phyloP scores from a whole-genome alignment of 2,329 filamentous ascomycete genomes.

The Leptographium wingfieldii region DNA sequence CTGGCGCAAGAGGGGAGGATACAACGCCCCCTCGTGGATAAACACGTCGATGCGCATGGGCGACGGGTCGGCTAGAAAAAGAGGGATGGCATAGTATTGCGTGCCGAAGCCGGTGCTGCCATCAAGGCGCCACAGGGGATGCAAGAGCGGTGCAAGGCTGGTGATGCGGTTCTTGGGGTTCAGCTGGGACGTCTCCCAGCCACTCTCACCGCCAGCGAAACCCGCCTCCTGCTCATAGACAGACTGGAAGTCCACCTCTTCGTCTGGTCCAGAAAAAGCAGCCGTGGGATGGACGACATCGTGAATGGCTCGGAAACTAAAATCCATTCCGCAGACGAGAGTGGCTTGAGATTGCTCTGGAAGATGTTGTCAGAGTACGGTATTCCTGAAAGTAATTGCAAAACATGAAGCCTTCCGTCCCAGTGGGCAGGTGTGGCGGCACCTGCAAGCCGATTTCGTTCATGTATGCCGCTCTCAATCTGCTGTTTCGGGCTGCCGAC shows the following conservation, averaged over 20 bases:
- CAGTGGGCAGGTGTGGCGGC: background rate
- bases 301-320: conserved; percentile 38
- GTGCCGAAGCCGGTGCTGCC: conserved; percentile 44
- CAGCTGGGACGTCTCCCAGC: conserved; percentile 37
- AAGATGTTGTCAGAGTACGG: background rate
- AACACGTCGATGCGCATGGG: conserved; percentile 47
- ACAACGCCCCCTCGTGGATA: conserved; percentile 33
- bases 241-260: background rate
- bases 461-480: background rate
- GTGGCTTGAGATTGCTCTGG: background rate
- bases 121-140: conserved; percentile 44
- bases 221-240: background rate
- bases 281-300: conserved; percentile 47
- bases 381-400: background rate
- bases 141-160: conserved; percentile 31
- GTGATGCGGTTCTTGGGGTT: conserved; percentile 51
- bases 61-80: conserved; percentile 31
- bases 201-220: background rate
- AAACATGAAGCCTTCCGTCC: background rate
- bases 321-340: conserved; percentile 31
- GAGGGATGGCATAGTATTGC: conserved; percentile 43
- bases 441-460: background rate
- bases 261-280: conserved; percentile 24
- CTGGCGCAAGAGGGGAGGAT: conserved; percentile 25
- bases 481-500: background rate